Conservation (phyloP, 1,284 basidiomycete genomes). For the Rugosomyces carneus region DNA sequence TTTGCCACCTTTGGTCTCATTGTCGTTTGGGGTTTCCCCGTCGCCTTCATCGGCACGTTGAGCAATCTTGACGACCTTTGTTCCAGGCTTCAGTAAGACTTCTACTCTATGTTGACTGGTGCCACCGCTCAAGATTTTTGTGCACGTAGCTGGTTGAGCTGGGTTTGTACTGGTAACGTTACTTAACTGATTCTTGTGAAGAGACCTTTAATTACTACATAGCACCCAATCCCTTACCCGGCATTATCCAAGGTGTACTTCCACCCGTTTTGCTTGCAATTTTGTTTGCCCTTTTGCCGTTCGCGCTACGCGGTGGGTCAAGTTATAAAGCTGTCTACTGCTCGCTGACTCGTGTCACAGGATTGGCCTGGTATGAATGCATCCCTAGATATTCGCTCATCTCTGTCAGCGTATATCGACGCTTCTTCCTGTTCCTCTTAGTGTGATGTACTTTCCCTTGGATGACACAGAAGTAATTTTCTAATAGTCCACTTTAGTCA, state of each 20-base stretch:
- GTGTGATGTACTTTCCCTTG: constrained; percentile 38
- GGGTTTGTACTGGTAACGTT: constrained; percentile 44
- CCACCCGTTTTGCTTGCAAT: constrained; percentile 66
- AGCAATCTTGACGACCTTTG: constrained; percentile 42
- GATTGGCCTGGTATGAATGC: constrained; percentile 64
- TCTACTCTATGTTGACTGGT: not conserved
- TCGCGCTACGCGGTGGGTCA: constrained; percentile 50
- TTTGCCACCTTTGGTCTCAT: constrained; percentile 50
- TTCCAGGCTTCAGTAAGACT: constrained; percentile 29
- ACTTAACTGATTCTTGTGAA: not conserved
- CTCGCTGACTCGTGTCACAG: constrained; percentile 24
- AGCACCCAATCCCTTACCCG: constrained; percentile 46
- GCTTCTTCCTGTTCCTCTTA: constrained; percentile 72
- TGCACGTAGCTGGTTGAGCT: constrained; percentile 46
- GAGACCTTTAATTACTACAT: not conserved
- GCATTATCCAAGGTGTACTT: constrained; percentile 66
- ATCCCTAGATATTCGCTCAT: constrained; percentile 68
- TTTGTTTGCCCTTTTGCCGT: constrained; percentile 67
- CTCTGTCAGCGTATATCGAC: constrained; percentile 69
- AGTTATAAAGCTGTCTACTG: not conserved
- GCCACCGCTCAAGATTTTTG: not conserved
- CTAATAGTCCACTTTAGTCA: constrained; percentile 28
- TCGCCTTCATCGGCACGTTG: constrained; percentile 43
- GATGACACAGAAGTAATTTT: not conserved
- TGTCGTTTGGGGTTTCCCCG: constrained; percentile 62